Conservation (phyloP, 257 asterid genomes). For the Linaria vulgaris region DNA sequence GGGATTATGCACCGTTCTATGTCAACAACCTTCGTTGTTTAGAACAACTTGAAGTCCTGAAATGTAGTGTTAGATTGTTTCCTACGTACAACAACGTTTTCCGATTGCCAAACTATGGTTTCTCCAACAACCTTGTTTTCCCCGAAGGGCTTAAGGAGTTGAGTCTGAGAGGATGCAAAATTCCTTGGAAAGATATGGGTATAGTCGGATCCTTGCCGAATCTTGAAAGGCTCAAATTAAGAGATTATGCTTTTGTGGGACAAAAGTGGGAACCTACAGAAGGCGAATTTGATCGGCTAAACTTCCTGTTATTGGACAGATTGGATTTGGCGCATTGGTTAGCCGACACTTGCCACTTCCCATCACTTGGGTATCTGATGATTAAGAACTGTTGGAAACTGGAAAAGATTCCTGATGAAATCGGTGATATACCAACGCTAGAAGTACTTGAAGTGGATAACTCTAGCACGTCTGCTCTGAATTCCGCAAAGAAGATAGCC, state of each 20-base stretch:
- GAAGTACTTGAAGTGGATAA: neutral
- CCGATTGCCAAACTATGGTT: neutral
- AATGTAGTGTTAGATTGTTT: slow-evolving; percentile 11
- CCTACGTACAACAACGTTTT: neutral
- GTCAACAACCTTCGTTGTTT: slow-evolving; percentile 21
- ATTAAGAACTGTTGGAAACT: neutral
- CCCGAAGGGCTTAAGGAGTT: slow-evolving; percentile 16
- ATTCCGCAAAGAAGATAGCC: neutral
- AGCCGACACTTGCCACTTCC: too few relatives aligned
- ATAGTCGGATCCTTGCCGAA: slow-evolving; percentile 14
- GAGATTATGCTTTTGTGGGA: neutral
- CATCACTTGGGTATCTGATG: too few relatives aligned
- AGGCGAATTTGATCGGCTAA: slow-evolving; percentile 1
- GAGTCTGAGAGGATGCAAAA: slow-evolving; percentile 13
- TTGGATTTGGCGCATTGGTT: too few relatives aligned
- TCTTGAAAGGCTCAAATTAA: slow-evolving; percentile 22
- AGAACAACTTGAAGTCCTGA: slow-evolving; percentile 26
- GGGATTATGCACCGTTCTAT: slow-evolving; percentile 5
- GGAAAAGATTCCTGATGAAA: neutral
- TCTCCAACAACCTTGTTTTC: slow-evolving; percentile 1
- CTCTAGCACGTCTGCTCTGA: neutral
- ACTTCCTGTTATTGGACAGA: too few relatives aligned
- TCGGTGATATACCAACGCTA: neutral
- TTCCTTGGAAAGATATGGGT: slow-evolving; percentile 19
- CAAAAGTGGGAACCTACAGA: slow-evolving; percentile 16